These are phyloP conservation scores for Scedosporium aurantiacum DNA, from an alignment of 2,329 filamentous ascomycete species.

Conservation along the genomic window DNA sequence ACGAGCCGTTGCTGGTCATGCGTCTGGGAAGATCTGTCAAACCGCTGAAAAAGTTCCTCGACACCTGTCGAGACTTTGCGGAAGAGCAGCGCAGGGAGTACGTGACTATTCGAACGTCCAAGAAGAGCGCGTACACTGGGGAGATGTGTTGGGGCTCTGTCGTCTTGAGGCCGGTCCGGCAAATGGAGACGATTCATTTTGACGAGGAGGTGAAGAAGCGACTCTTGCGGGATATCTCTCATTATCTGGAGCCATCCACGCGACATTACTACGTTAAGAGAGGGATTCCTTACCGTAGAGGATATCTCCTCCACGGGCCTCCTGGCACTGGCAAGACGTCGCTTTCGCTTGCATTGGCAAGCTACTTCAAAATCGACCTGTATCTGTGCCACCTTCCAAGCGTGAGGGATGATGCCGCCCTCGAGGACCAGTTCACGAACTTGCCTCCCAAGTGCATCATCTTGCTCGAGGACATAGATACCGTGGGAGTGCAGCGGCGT, in stretches of 20 bases:
- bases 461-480: conserved; percentile 18
- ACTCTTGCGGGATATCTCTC: conserved; percentile 62
- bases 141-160: conserved; percentile 22
- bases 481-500: conserved; percentile 26
- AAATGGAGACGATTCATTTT: conserved; percentile 66
- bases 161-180: conserved; percentile 48
- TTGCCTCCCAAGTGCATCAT: conserved; percentile 14
- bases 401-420: conserved; percentile 47
- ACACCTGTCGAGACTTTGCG: conserved; percentile 18
- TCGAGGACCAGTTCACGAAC: conserved; percentile 43
- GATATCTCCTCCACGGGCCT: conserved; percentile 68
- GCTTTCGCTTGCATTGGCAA: conserved; percentile 54
- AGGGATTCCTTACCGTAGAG: conserved; percentile 65
- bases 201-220: conserved; percentile 54
- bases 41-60: conserved; percentile 20
- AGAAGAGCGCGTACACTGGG: conserved; percentile 14
- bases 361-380: conserved; percentile 55
- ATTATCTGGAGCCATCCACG: conserved; percentile 62
- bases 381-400: conserved; percentile 46
- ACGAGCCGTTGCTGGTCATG: conserved; percentile 27
- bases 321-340: conserved; percentile 66
- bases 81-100: conserved; percentile 24
- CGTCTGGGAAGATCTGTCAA: conserved; percentile 23
- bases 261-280: conserved; percentile 64
- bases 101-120: conserved; percentile 22